phyloP scores from a whole-genome alignment of 2,329 filamentous ascomycete species.

The Ascochyta koolunga region DNA sequence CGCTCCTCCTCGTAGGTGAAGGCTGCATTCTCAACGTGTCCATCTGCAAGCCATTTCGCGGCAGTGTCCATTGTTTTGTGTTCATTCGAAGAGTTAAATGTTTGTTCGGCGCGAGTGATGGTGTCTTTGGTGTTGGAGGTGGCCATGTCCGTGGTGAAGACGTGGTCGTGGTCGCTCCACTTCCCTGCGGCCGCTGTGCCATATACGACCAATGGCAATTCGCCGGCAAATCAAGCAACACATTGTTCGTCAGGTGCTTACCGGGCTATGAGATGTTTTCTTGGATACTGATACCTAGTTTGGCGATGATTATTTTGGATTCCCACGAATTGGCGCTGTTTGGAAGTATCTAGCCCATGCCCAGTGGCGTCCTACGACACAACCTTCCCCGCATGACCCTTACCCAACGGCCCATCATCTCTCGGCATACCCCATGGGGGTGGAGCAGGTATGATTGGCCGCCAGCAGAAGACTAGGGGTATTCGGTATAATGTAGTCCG shows the following conservation, averaged over 20 bases:
- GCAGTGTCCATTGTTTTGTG: slow-evolving; percentile 49
- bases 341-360: too few relatives aligned
- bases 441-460: not conserved
- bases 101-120: slow-evolving; percentile 24
- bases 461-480: not conserved
- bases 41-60: slow-evolving; percentile 53
- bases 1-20: slow-evolving; percentile 60
- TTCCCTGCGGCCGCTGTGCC: not conserved
- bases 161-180: not conserved
- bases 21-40: slow-evolving; percentile 44
- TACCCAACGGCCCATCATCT: not conserved
- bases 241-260: not conserved
- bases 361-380: not conserved
- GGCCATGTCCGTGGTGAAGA: not conserved
- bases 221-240: too few relatives aligned
- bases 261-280: not conserved
- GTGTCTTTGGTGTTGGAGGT: slow-evolving; percentile 19
- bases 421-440: not conserved
- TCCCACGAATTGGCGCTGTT: not conserved
- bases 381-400: not conserved
- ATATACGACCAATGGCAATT: not conserved
- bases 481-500: slow-evolving; percentile 13
- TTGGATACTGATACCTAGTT: not conserved
- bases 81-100: not conserved
- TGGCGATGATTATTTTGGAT: not conserved